Conservation (phyloP, 305 asterid genomes). For the Nicotiana rustica region DNA sequence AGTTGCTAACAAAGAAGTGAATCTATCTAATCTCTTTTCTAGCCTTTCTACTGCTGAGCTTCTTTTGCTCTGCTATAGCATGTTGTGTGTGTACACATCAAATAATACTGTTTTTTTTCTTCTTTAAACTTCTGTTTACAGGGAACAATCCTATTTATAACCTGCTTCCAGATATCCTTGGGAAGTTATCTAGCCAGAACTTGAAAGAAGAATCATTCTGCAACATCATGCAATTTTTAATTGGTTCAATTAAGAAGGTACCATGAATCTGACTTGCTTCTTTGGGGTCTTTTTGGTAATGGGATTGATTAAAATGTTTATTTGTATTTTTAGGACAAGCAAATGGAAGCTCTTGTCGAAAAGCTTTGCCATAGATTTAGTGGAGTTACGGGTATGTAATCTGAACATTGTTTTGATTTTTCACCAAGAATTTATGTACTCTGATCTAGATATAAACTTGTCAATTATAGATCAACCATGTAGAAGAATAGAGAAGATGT, state of each 20-base stretch:
- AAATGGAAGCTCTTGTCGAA: conserved; percentile 97
- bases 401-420: neutral
- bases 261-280: conserved; percentile 31
- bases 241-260: conserved; percentile 95
- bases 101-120: conserved; percentile 23
- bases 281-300: conserved; percentile 25
- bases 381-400: conserved; percentile 80
- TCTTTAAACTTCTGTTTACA: conserved; percentile 48
- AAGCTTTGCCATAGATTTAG: conserved; percentile 89
- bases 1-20: neutral
- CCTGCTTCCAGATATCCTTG: conserved; percentile 95
- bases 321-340: conserved; percentile 73
- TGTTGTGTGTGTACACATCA: neutral
- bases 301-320: conserved; percentile 36
- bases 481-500: conserved; percentile 17
- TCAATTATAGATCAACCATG: neutral
- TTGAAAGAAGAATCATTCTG: conserved; percentile 80
- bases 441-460: conserved; percentile 18
- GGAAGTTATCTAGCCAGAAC: conserved; percentile 80
- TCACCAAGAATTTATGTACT: conserved; percentile 25
- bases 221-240: conserved; percentile 93
- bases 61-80: neutral
- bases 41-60: neutral
- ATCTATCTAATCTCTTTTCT: conserved; percentile 3
- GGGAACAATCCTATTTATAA: conserved; percentile 96